Base-by-base conservation (phyloP, 331 rosid species). In the Ulmus americana region DNA sequence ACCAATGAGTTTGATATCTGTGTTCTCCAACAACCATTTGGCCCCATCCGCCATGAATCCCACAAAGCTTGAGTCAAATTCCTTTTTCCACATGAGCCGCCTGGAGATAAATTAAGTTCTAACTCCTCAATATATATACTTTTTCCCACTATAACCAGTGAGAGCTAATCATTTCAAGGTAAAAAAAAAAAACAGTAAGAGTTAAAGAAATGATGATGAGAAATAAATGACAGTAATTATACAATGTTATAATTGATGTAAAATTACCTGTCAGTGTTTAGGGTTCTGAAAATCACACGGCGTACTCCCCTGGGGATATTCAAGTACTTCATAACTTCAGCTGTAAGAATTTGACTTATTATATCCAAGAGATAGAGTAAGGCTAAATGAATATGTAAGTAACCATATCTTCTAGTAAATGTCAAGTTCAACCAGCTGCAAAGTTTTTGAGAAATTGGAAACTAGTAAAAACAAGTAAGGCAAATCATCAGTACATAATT, bases 1-100 rank as follows among this genome's bases (percentile, higher is more conserved):
- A 84, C 89, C 96, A 61, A 89, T 77, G 61, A 89, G 95, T 79
- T 89, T 89, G 80, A 89, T 80, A 68, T 80, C 90, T 39, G 96
- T 84, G 86, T 86, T 86, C 78, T 82, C 82, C 56, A 79, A 84
- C 47, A 84, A 72, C 95, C 91, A 89, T 75, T 84, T 81, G 35
- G 95, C 95, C 45, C 96, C 96, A 77, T 89, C 91, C 79, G 76
- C 81, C 74, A 64, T 75, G 72, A 86, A 89, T 63, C 90, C 96
- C 52, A 80, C 83, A 44, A 70, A 84, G 75, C 85, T 89, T 39
- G 91, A 12, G 76, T 86, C 95, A 49, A 76, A 89, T 64, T 84
- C 84, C 77, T 84, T 86, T 72, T 82, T 78, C 65, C 73, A 81
- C 96, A 89, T 89, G 43, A 86, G 95, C 55, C 69, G 69, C 81